phyloP scores from a whole-genome alignment of 768 basidiomycete genomes.

The Termitomyces sp. region DNA sequence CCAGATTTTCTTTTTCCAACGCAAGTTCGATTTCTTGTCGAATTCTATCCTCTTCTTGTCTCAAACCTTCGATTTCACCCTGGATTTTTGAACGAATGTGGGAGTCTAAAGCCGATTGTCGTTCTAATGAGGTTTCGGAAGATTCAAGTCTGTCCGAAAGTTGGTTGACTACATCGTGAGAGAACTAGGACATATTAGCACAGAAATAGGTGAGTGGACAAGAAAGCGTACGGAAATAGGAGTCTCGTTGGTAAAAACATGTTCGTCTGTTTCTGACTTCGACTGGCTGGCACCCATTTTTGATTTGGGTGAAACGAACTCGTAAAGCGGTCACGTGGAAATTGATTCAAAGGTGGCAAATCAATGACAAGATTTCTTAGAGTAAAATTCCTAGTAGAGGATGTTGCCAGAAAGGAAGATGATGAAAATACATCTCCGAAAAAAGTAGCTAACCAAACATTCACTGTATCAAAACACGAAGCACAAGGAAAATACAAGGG shows the following conservation, averaged over 20 bases:
- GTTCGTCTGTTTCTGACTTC: conserved; percentile 47
- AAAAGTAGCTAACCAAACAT: too few relatives aligned
- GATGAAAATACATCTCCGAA: too few relatives aligned
- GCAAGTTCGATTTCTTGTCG: conserved; percentile 70
- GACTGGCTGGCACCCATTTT: conserved; percentile 75
- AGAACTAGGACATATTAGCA: conserved; percentile 48
- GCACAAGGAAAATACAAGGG: too few relatives aligned
- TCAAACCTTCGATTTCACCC: conserved; percentile 60
- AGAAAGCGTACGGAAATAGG: conserved; percentile 43
- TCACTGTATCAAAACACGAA: too few relatives aligned
- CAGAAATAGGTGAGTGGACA: not conserved
- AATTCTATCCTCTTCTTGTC: conserved; percentile 64
- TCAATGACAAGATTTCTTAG: too few relatives aligned
- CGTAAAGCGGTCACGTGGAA: not conserved
- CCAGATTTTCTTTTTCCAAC: conserved; percentile 84
- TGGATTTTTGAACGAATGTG: conserved; percentile 71
- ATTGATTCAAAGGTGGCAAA: not conserved
- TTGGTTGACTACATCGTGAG: conserved; percentile 76
- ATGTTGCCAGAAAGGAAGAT: too few relatives aligned
- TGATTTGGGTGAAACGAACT: not conserved
- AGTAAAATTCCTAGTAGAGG: too few relatives aligned
- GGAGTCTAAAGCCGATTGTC: conserved; percentile 70
- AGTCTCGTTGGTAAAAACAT: conserved; percentile 51
- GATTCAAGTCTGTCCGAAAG: conserved; percentile 63
- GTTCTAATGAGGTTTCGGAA: conserved; percentile 55